These are phyloP conservation scores for Bertia moriformis DNA, from an alignment of 2,329 filamentous ascomycete species.

Conservation along the genomic window DNA sequence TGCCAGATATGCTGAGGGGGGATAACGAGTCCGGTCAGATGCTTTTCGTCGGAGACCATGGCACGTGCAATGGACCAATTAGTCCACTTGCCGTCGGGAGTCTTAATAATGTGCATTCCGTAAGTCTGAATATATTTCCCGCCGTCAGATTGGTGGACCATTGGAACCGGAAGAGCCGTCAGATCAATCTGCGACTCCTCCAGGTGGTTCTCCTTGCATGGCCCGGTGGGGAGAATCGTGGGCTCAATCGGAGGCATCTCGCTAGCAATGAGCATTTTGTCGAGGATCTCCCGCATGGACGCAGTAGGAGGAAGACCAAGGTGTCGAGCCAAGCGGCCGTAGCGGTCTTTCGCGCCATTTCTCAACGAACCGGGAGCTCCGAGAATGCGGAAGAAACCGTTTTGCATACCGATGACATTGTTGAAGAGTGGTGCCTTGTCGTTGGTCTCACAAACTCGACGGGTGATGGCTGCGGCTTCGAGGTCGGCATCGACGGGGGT, in stretches of 20 bases:
- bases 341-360: conserved; percentile 13
- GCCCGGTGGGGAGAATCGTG: conserved; percentile 16
- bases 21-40: conserved; percentile 23
- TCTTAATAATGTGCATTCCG: conserved; percentile 29
- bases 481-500: conserved; percentile 25
- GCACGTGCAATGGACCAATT: conserved; percentile 28
- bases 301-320: conserved; percentile 22
- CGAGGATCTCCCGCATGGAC: conserved; percentile 19
- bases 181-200: conserved; percentile 24
- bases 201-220: conserved; percentile 25
- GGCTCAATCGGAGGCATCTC: conserved; percentile 14
- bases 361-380: conserved; percentile 25
- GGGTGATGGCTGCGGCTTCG: conserved; percentile 29
- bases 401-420: conserved; percentile 27
- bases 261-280: conserved; percentile 23
- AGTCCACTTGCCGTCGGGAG: conserved; percentile 28
- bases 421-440: conserved; percentile 34
- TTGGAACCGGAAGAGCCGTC: conserved; percentile 21
- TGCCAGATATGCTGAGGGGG: conserved; percentile 28
- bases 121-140: conserved; percentile 34
- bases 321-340: conserved; percentile 24
- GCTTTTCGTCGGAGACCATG: conserved; percentile 28
- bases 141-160: conserved; percentile 27
- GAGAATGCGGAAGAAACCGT: conserved; percentile 31
- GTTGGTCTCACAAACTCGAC: conserved; percentile 25